phyloP scores from a whole-genome alignment of 306 rosid genomes.

The Casuarina glauca region DNA sequence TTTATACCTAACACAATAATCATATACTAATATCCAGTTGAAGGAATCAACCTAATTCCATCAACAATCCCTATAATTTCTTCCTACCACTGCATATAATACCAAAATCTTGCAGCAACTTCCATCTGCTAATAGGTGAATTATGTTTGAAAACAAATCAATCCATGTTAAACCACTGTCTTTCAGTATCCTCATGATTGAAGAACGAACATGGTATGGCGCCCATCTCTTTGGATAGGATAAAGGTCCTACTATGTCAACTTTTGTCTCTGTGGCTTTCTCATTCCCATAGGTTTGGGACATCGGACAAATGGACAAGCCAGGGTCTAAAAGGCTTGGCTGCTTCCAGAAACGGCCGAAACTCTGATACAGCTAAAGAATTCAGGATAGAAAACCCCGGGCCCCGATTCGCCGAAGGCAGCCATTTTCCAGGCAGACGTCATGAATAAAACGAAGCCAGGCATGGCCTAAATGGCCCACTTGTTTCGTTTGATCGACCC shows the following conservation, averaged over 20 bases:
- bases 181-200: not conserved
- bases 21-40: too few species aligned
- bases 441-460: conserved; percentile 17
- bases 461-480: conserved; percentile 27
- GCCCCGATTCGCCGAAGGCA: conserved; percentile 27
- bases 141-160: not conserved
- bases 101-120: too few species aligned
- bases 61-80: too few species aligned
- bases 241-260: not conserved
- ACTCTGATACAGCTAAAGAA: conserved; percentile 55
- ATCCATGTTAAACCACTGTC: not conserved
- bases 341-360: conserved; percentile 39
- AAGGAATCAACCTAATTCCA: too few species aligned
- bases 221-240: not conserved
- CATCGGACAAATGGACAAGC: conserved; percentile 27
- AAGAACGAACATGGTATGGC: not conserved
- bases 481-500: conserved; percentile 20
- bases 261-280: conserved; percentile 4
- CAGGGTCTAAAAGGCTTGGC: conserved; percentile 32
- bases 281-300: conserved; percentile 36
- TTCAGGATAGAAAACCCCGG: conserved; percentile 51
- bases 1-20: too few species aligned
- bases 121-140: too few species aligned
- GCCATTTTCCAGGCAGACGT: conserved; percentile 36
- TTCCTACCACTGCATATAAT: too few species aligned